Base-by-base conservation (phyloP, 2,329 filamentous ascomycete genomes). In the Nothomitra cinnamomea region DNA sequence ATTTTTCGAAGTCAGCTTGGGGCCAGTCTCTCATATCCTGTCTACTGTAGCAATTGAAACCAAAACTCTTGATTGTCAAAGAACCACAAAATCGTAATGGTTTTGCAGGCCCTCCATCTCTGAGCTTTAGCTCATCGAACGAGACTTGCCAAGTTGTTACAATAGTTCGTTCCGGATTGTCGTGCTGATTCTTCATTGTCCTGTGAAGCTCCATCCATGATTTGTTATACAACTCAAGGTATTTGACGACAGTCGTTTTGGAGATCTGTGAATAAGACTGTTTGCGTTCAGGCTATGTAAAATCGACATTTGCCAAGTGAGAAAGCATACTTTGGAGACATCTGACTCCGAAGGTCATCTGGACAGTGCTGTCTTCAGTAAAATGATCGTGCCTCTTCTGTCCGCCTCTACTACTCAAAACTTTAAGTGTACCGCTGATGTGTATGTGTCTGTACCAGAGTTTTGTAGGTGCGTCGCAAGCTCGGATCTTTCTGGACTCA, bases 41-140 rank as follows among this genome's bases (percentile, higher is more conserved):
- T 21, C 43, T 24, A 47, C 12, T 47, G 3, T 25, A 25, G 28
- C 43, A 47, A 24, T 25, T 47, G 43, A 15, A 47, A 47, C 43
- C 43, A 47, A 47, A 47, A 24, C 2, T 47, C 43, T 47, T 47
- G 43, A 12, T 47, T 47, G 43, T 47, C 43, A 47, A 47, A 24
- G 21, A 47, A 47, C 43, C 43, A 21, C 43, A 47, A 13, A 47
- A 13, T 47, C 28, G 19, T 15, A 47, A 24, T 6, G 28, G 43
- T 17, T 47, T 47, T 47, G 43, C 19, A 25, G 43, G 21, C 2
- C 43, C 43, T 13, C 3, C 43, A 15, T 47, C 43, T 25, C 12
- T 47, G 43, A 2, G 43, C 10, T 47, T 47, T 15, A 47, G 17
- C 22, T 24, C 43, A 5, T 47, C 21, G 17, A 13, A 47, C 12